Evolutionary conservation across 331 rosid species (phyloP).

Genomic region (Malus hybrid): DNA sequence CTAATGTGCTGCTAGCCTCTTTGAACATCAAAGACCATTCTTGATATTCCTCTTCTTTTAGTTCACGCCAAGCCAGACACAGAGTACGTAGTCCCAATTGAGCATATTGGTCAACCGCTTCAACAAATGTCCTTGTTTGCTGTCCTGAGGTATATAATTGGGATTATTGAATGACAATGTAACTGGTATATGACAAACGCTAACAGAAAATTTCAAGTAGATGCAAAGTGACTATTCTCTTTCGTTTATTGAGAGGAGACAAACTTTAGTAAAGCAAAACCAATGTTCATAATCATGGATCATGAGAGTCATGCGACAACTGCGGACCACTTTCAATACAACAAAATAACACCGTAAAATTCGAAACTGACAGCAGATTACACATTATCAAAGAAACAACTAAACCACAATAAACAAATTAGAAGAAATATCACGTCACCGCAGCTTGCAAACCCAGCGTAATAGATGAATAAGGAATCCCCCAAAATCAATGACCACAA

Average conservation of each 20-base stretch:
- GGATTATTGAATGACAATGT: constrained; percentile 6
- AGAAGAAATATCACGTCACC: background rate
- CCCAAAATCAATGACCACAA: background rate
- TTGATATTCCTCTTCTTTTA: constrained; percentile 70
- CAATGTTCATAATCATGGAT: too few relatives aligned
- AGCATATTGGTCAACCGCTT: constrained; percentile 93
- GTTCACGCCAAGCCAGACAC: constrained; percentile 91
- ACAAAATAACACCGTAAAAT: background rate
- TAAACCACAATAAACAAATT: background rate
- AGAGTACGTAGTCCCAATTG: constrained; percentile 91
- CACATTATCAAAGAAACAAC: background rate
- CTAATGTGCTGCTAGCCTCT: constrained; percentile 89
- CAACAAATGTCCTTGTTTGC: constrained; percentile 74
- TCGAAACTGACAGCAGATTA: background rate
- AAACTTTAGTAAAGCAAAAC: background rate
- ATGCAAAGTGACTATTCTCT: background rate
- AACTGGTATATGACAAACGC: background rate
- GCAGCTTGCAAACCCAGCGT: background rate
- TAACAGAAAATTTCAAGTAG: background rate
- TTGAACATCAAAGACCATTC: constrained; percentile 96
- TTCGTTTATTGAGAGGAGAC: background rate
- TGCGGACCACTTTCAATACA: background rate
- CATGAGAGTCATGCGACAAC: background rate
- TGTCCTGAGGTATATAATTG: constrained; percentile 54
- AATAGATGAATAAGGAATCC: background rate